Conservation (phyloP, 495 filamentous ascomycete genomes). For the Trichoderma orchidacearum region DNA sequence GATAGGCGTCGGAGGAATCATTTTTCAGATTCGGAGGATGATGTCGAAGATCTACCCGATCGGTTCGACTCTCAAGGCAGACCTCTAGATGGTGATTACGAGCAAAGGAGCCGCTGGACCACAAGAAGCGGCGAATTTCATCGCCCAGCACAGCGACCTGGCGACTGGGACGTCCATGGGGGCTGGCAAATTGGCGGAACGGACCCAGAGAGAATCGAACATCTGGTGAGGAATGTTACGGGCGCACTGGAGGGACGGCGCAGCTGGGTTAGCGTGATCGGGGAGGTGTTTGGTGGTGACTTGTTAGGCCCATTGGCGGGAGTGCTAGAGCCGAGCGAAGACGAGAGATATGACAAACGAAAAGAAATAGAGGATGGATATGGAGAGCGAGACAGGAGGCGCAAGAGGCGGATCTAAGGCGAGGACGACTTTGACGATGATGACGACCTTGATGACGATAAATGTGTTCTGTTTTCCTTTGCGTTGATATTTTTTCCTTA, state of each 20-base stretch:
- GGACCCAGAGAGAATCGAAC: constrained; percentile 16
- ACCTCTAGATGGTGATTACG: constrained; percentile 16
- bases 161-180: constrained; percentile 9
- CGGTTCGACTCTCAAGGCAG: constrained; percentile 52
- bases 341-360: constrained; percentile 2
- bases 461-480: not conserved
- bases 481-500: not conserved
- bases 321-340: constrained; percentile 5
- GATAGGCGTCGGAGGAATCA: constrained; percentile 7
- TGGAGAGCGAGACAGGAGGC: not conserved
- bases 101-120: constrained; percentile 2
- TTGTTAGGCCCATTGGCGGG: constrained; percentile 4
- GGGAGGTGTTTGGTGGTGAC: constrained; percentile 12
- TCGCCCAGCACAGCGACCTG: constrained; percentile 8
- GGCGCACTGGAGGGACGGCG: constrained; percentile 17
- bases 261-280: constrained; percentile 14
- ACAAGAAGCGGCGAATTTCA: constrained; percentile 15
- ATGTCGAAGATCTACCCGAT: constrained; percentile 41
- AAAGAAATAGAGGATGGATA: not conserved
- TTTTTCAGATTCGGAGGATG: constrained; percentile 14
- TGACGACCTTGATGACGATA: not conserved
- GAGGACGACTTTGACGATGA: constrained; percentile 1
- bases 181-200: constrained; percentile 17
- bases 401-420: not conserved
- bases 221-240: constrained; percentile 16